These are phyloP conservation scores for Paecilomyces sp. DNA, from an alignment of 2,329 filamentous ascomycete genomes.

Conservation along the genomic window DNA sequence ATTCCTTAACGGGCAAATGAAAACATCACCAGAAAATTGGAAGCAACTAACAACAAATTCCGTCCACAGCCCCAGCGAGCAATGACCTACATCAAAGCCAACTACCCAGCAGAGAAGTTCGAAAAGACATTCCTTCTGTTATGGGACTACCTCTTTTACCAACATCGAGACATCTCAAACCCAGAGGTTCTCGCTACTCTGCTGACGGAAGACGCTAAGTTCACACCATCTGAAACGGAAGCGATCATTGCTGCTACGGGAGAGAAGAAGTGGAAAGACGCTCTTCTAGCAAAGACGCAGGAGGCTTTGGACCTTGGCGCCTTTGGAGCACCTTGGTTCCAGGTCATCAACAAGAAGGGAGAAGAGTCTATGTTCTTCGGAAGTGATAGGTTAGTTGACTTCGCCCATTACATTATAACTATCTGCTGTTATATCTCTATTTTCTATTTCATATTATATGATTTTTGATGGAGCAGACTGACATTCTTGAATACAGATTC, in stretches of 20 bases:
- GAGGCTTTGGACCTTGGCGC: conserved; percentile 59
- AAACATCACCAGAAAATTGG: neutral
- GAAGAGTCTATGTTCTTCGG: conserved; percentile 66
- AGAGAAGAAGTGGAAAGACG: conserved; percentile 45
- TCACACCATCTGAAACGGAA: conserved; percentile 46
- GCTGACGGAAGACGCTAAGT: conserved; percentile 31
- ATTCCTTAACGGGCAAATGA: neutral
- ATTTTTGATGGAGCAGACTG: neutral
- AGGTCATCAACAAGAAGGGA: conserved; percentile 54
- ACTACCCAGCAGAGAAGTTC: conserved; percentile 44
- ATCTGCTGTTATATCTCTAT: neutral
- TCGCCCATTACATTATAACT: neutral
- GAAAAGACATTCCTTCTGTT: conserved; percentile 49
- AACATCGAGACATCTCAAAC: conserved; percentile 53
- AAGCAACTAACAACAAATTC: conserved; percentile 13
- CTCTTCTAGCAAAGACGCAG: conserved; percentile 53
- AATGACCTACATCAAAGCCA: conserved; percentile 59
- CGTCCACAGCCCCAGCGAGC: conserved; percentile 55
- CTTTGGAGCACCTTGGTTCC: conserved; percentile 72
- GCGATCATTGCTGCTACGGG: conserved; percentile 49
- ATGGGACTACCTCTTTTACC: conserved; percentile 57
- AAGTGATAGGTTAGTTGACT: conserved; percentile 53
- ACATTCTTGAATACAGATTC: conserved; percentile 10
- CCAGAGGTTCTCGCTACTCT: conserved; percentile 45
- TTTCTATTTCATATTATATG: neutral